These are phyloP conservation scores for Galerina marginata DNA, from an alignment of 768 basidiomycete species.

Conservation along the genomic window DNA sequence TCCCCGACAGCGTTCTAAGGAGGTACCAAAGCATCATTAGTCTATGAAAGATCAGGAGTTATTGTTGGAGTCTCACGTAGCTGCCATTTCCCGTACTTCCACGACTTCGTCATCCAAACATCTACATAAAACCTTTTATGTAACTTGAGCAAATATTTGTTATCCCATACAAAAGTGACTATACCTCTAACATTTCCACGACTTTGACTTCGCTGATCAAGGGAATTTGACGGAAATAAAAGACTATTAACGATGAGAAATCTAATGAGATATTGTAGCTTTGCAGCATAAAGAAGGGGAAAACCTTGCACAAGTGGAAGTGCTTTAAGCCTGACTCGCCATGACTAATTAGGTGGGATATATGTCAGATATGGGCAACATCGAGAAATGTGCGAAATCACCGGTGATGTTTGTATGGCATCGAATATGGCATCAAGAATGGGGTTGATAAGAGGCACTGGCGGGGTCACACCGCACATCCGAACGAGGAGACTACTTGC, in stretches of 20 bases:
- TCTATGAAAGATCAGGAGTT: not conserved
- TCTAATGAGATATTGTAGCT: not conserved
- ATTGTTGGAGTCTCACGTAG: constrained; percentile 56
- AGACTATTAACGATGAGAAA: constrained; percentile 47
- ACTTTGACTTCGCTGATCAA: constrained; percentile 77
- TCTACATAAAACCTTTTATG: constrained; percentile 68
- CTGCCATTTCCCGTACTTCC: constrained; percentile 90
- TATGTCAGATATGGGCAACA: constrained; percentile 1
- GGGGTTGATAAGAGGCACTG: constrained; percentile 67
- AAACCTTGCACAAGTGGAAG: constrained; percentile 82
- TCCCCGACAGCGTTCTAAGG: constrained; percentile 76
- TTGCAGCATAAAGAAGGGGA: constrained; percentile 13
- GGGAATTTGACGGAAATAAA: constrained; percentile 90
- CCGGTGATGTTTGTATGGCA: constrained; percentile 77
- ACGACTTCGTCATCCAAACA: constrained; percentile 88
- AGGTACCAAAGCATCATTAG: constrained; percentile 1
- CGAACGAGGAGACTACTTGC: constrained; percentile 76
- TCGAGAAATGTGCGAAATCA: constrained; percentile 37
- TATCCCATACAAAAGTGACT: not conserved
- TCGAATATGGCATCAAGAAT: constrained; percentile 76
- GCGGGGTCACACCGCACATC: constrained; percentile 87
- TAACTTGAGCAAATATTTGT: not conserved
- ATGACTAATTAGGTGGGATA: constrained; percentile 58
- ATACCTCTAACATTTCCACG: constrained; percentile 80
- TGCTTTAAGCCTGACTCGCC: constrained; percentile 86